Conservation (phyloP, 345 rosid species). For the Pistacia vera region DNA sequence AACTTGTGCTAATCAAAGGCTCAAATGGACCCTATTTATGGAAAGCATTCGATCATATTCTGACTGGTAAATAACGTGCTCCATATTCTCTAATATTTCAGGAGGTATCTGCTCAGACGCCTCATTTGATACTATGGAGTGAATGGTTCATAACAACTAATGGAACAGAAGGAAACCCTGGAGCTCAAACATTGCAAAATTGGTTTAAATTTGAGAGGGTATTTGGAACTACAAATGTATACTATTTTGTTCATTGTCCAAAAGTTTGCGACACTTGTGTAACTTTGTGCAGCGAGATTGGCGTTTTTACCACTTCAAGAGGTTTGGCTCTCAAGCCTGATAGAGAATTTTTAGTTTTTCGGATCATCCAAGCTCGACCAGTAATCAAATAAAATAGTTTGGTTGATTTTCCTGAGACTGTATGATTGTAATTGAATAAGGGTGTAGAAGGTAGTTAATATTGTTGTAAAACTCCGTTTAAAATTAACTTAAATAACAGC, state of each 20-base stretch:
- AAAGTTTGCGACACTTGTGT: not conserved
- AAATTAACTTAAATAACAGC: no score
- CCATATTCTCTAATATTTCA: not conserved
- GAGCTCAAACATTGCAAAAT: not conserved
- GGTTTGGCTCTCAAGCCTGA: not conserved
- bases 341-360: not conserved
- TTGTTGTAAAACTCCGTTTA: no score
- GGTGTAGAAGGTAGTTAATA: no score
- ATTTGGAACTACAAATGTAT: not conserved
- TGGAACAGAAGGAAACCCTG: not conserved
- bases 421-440: no score
- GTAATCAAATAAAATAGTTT: no score
- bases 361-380: no score
- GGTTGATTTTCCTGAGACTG: no score
- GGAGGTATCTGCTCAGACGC: not conserved
- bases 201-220: conserved; percentile 3
- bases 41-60: no score
- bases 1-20: no score
- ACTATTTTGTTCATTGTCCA: not conserved
- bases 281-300: not conserved
- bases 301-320: not conserved
- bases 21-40: no score
- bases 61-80: no score
- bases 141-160: not conserved
- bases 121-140: no score